Percentiles rank a stretch among this genome's conserved stretches.
These are phyloP conservation scores for Coleophoma cylindrospora DNA, from an alignment of 2,329 filamentous ascomycete species.

Conservation along the genomic window DNA sequence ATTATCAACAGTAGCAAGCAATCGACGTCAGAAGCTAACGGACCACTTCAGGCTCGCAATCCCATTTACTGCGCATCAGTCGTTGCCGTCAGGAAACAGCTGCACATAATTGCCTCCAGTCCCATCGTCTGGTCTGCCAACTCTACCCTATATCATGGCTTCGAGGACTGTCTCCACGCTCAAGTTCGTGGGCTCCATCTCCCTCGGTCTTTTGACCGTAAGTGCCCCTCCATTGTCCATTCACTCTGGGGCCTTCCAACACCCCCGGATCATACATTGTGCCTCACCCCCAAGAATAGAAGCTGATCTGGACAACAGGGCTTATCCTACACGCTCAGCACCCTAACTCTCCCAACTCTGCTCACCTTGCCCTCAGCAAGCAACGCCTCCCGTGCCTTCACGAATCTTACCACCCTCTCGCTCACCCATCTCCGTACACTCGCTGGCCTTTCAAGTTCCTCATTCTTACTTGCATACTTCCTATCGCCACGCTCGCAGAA, in stretches of 20 bases:
- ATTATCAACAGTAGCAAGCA: not conserved
- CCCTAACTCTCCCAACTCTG: slow-evolving; percentile 73
- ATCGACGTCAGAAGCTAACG: not conserved
- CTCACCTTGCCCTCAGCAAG: slow-evolving; percentile 74
- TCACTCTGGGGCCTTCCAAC: no score
- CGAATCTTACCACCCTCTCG: slow-evolving; percentile 58
- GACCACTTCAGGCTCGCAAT: not conserved
- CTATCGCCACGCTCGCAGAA: slow-evolving; percentile 69
- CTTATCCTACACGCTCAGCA: slow-evolving; percentile 78
- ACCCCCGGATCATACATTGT: no score
- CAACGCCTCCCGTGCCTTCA: slow-evolving; percentile 65
- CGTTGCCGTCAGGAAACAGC: slow-evolving; percentile 18
- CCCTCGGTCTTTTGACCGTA: slow-evolving; percentile 83
- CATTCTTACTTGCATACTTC: slow-evolving; percentile 72
- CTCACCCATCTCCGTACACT: slow-evolving; percentile 63
- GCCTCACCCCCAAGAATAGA: no score
- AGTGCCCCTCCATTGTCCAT: slow-evolving; percentile 28
- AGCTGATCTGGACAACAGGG: slow-evolving; percentile 49
- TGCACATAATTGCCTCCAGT: no score
- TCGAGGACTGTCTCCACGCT: slow-evolving; percentile 67
- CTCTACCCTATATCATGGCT: slow-evolving; percentile 41
- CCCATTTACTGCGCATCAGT: not conserved
- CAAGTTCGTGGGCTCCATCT: slow-evolving; percentile 92
- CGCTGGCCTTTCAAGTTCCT: slow-evolving; percentile 61
- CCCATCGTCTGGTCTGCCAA: no score